Evolutionary conservation across 2,329 filamentous ascomycete genomes (phyloP).

Genomic region (Alternaria triticimaculans): DNA sequence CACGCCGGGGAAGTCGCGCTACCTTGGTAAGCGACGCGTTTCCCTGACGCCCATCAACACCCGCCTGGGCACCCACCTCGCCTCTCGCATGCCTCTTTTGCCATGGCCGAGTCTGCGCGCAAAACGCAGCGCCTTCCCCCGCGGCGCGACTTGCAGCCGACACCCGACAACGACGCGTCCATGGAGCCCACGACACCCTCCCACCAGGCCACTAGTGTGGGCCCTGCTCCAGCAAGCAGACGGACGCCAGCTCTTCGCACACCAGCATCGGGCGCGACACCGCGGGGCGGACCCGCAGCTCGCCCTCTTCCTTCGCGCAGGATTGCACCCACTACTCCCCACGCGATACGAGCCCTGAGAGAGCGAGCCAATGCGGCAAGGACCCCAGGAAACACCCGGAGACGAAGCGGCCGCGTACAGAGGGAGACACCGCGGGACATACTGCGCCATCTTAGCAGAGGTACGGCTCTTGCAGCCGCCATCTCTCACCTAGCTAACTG

Average conservation of each 20-base stretch:
- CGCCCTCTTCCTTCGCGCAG: slow-evolving; percentile 44
- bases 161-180: slow-evolving; percentile 27
- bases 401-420: slow-evolving; percentile 57
- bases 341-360: slow-evolving; percentile 62
- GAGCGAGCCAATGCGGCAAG: slow-evolving; percentile 58
- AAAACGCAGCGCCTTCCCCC: slow-evolving; percentile 46
- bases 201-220: slow-evolving; percentile 44
- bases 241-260: slow-evolving; percentile 44
- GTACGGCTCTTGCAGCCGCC: slow-evolving; percentile 36
- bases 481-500: slow-evolving; percentile 3
- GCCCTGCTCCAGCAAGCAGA: slow-evolving; percentile 40
- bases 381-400: slow-evolving; percentile 58
- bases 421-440: slow-evolving; percentile 64
- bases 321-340: slow-evolving; percentile 60
- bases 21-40: slow-evolving; percentile 22
- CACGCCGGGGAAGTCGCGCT: slow-evolving; percentile 21
- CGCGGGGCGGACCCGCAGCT: slow-evolving; percentile 41
- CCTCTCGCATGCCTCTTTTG: slow-evolving; percentile 11
- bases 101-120: slow-evolving; percentile 47
- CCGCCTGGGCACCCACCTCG: slow-evolving; percentile 25
- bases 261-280: slow-evolving; percentile 46
- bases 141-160: slow-evolving; percentile 35
- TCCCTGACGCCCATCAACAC: slow-evolving; percentile 30
- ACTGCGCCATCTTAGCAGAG: slow-evolving; percentile 59
- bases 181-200: slow-evolving; percentile 42